These are phyloP conservation scores for Aspergillus puulaauensis DNA, from an alignment of 2,329 filamentous ascomycete species.

Conservation along the genomic window DNA sequence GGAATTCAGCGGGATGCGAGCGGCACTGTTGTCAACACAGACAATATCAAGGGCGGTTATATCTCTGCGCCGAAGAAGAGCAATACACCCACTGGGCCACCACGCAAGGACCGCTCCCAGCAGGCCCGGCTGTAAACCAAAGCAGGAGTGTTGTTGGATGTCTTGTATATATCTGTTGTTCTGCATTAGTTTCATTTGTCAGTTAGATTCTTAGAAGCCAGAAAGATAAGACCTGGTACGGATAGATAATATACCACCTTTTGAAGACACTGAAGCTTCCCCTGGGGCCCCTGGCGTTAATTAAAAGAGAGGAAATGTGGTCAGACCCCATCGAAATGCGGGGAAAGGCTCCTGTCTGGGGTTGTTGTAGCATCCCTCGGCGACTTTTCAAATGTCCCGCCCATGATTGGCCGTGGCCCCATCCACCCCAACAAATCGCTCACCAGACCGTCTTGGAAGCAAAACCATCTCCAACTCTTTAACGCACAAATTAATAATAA, in stretches of 20 bases:
- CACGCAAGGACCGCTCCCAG: slow-evolving; percentile 8
- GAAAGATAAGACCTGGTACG: not conserved
- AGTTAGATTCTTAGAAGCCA: not conserved
- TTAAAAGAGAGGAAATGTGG: not conserved
- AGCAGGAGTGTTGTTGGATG: not conserved
- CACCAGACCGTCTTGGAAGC: no score
- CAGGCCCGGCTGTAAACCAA: slow-evolving; percentile 21
- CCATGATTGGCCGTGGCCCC: no score
- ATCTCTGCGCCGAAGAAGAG: slow-evolving; percentile 59
- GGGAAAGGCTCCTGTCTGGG: not conserved
- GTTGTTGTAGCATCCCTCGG: not conserved
- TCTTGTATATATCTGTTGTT: not conserved
- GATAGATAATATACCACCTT: not conserved
- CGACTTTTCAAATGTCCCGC: not conserved
- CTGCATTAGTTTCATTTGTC: not conserved
- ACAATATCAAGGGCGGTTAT: slow-evolving; percentile 59
- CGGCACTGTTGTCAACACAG: slow-evolving; percentile 55
- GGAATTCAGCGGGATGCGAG: slow-evolving; percentile 57
- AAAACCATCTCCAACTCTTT: no score
- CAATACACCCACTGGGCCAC: slow-evolving; percentile 29
- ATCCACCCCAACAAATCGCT: no score
- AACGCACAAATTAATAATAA: no score
- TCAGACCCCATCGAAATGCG: slow-evolving; percentile 9
- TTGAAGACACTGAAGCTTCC: slow-evolving; percentile 1
- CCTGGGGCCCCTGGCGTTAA: not conserved